Evolutionary conservation across 2,329 filamentous ascomycete genomes (phyloP), one percentile per base, ranked within the genome.

Genomic region (Calonectria ilicicola): DNA sequence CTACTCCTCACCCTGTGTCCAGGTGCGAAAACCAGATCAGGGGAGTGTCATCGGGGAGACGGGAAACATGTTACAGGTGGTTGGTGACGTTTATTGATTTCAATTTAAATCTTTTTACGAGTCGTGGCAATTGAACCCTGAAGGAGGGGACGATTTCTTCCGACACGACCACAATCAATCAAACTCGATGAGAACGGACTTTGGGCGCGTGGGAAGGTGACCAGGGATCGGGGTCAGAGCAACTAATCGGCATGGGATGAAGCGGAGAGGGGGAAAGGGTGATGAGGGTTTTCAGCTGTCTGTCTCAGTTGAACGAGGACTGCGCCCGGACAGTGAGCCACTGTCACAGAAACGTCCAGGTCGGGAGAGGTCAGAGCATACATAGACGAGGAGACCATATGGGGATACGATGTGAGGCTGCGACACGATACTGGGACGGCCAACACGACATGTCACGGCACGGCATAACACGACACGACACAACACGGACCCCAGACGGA

Each of bases 51-150:
- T 71, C 72, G 77, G 77, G 62, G 74, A 72, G 70, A 67, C 51
- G 77, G 67, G 65, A 56, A 47, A 63, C 46, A 63, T 9, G 66
- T 68, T 63, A 29, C 73, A 29, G 64, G 74, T 69, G 65, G 70
- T 65, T 56, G 60, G 73, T 77, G 76, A 77, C 73, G 74, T 78
- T 58, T 70, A 76, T 63, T 72, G 69, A 75, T 73, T 72, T 47
- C 70, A 67, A 75, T 70, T 70, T 51, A 56, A 64, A 17, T 49
- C 17, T 38, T 29, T 53, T 62, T 35, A 56, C 47, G 38, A 46
- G 32, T 47, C 46, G 32, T 32, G 35, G 12, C 23, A 40, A 38
- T 17, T 35, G 32, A 21, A 35, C 14, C 27, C 15, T 21, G 21
- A 27, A 44, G 26, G 44, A 44, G 26, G 44, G 12, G 9, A 29